phyloP scores from a whole-genome alignment of 2,329 filamentous ascomycete species.

The Incumbomyces lentus region DNA sequence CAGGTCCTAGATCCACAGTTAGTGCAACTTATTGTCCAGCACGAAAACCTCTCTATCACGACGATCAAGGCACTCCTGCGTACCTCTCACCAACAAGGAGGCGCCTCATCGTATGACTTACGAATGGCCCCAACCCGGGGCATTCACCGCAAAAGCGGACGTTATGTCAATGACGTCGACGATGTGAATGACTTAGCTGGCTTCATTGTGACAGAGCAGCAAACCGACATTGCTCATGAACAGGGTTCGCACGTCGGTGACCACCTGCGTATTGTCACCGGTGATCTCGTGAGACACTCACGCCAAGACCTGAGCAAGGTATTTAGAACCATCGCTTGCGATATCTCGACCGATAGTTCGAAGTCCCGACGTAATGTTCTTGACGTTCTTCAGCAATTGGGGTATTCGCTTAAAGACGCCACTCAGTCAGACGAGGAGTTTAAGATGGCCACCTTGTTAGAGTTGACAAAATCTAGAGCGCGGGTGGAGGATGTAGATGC shows the following conservation, averaged over 20 bases:
- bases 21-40: neutral
- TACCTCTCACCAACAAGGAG: neutral
- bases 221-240: neutral
- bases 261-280: neutral
- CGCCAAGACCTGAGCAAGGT: neutral
- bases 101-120: neutral
- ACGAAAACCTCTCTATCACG: slow-evolving; percentile 2
- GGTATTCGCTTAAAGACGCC: too few relatives aligned
- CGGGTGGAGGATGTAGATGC: neutral
- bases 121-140: slow-evolving; percentile 1
- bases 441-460: neutral
- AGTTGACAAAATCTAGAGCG: neutral
- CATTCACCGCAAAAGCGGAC: slow-evolving; percentile 5
- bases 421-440: neutral
- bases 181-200: slow-evolving; percentile 10
- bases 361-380: neutral
- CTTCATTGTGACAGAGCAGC: slow-evolving; percentile 11
- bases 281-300: neutral
- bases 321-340: neutral
- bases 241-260: neutral
- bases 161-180: slow-evolving; percentile 7
- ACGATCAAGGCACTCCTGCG: neutral
- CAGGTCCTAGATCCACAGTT: neutral
- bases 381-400: neutral
- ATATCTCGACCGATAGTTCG: neutral